phyloP scores from a whole-genome alignment of 2,329 filamentous ascomycete genomes.

The Fusarium brachygibbosum region DNA sequence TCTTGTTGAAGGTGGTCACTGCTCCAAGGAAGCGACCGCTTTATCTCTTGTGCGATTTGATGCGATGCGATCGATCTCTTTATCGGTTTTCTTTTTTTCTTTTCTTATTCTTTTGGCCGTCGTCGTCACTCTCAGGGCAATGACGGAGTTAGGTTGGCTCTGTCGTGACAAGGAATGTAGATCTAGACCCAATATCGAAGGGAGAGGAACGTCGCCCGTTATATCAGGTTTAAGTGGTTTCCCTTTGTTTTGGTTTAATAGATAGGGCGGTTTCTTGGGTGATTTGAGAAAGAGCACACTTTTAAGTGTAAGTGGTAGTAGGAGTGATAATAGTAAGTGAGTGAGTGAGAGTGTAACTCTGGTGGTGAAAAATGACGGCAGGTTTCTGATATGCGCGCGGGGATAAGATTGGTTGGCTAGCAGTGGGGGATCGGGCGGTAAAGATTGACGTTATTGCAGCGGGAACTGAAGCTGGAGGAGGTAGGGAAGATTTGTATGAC shows the following conservation, averaged over 20 bases:
- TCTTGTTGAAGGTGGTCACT: conserved; percentile 38
- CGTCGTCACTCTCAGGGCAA: conserved; percentile 1
- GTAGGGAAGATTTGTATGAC: conserved; percentile 1
- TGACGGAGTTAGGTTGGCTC: conserved; percentile 19
- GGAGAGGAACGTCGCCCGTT: conserved; percentile 26
- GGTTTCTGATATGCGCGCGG: conserved; percentile 37
- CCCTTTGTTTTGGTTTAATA: conserved; percentile 15
- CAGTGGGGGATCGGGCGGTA: conserved; percentile 33
- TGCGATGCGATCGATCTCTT: conserved; percentile 31
- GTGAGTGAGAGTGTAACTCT: conserved; percentile 17
- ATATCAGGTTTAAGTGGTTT: neutral
- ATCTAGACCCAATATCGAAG: conserved; percentile 25
- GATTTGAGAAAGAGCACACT: neutral
- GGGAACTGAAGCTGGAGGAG: neutral
- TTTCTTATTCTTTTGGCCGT: conserved; percentile 4
- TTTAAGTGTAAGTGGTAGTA: neutral
- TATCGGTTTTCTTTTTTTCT: conserved; percentile 10
- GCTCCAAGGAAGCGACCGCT: conserved; percentile 20
- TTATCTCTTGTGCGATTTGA: conserved; percentile 21
- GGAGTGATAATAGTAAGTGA: neutral
- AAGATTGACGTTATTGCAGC: conserved; percentile 18
- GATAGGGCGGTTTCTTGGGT: conserved; percentile 4
- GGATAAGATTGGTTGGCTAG: conserved; percentile 39
- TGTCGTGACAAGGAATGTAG: conserved; percentile 36
- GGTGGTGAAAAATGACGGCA: conserved; percentile 18